Evolutionary conservation across 108 stramenopile genomes (phyloP).

Genomic region (Stephanodiscus triporus): DNA sequence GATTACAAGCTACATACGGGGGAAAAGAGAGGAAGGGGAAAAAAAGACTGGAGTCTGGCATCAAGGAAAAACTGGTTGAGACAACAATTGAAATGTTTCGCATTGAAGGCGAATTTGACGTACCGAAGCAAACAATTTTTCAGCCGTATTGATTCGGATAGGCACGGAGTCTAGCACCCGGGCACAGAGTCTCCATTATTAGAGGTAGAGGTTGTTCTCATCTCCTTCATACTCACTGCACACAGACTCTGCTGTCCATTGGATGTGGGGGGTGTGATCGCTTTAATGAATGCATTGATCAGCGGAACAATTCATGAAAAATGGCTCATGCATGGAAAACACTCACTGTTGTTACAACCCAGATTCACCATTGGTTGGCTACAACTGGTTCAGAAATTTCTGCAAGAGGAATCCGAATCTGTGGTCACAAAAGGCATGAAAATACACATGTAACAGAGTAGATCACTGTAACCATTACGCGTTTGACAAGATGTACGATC

Average conservation of each 20-base stretch:
- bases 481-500: constrained; percentile 5
- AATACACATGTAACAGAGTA: neutral
- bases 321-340: constrained; percentile 6
- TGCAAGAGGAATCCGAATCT: neutral
- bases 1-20: too few species aligned
- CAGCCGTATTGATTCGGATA: neutral
- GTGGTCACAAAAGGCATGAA: neutral
- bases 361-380: neutral
- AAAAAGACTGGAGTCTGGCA: too few species aligned
- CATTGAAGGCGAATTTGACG: neutral
- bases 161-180: constrained; percentile 3
- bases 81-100: neutral
- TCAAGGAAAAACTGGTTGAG: constrained; percentile 1
- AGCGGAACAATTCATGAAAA: neutral
- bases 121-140: constrained; percentile 4
- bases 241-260: neutral
- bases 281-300: neutral
- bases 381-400: constrained; percentile 6
- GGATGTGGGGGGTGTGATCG: neutral
- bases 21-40: too few species aligned
- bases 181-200: constrained; percentile 1
- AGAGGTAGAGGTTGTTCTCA: neutral
- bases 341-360: neutral
- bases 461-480: constrained; percentile 9
- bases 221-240: neutral